These are phyloP conservation scores for Lactuca saligna DNA, from an alignment of 129 eudicot genomes.

Conservation along the genomic window DNA sequence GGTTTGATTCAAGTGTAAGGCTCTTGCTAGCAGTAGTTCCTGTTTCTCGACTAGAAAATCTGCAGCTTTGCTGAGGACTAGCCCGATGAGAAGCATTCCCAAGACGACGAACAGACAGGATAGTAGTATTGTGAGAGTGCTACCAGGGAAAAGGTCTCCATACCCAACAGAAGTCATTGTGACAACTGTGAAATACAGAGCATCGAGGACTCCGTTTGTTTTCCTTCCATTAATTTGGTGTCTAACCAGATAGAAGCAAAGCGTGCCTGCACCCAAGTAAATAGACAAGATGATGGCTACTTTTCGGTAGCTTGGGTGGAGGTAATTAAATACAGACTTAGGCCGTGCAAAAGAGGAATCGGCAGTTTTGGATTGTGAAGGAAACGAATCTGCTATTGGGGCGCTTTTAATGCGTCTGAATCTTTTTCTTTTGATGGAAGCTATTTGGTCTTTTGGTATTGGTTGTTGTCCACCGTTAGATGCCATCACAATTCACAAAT, in stretches of 20 bases:
- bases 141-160: constrained; percentile 84
- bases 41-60: constrained; percentile 88
- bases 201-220: constrained; percentile 58
- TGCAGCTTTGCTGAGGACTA: constrained; percentile 73
- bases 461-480: constrained; percentile 8
- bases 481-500: constrained; percentile 4
- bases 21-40: constrained; percentile 63
- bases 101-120: constrained; percentile 82
- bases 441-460: constrained; percentile 23
- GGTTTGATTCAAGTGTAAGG: constrained; percentile 54
- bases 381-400: constrained; percentile 49
- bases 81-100: constrained; percentile 80
- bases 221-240: constrained; percentile 65
- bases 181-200: constrained; percentile 83
- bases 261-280: constrained; percentile 58
- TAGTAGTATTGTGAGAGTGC: constrained; percentile 53
- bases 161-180: constrained; percentile 98
- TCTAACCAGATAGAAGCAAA: constrained; percentile 67
- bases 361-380: constrained; percentile 33
- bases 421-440: constrained; percentile 51
- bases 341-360: constrained; percentile 24
- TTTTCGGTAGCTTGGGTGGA: constrained; percentile 65
- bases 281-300: constrained; percentile 47
- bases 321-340: constrained; percentile 33
- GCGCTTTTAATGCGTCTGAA: constrained; percentile 71